Percentiles rank a stretch among this genome's conserved stretches.
These are phyloP conservation scores for Cicer judaicum DNA, from an alignment of 306 rosid species.

Conservation along the genomic window DNA sequence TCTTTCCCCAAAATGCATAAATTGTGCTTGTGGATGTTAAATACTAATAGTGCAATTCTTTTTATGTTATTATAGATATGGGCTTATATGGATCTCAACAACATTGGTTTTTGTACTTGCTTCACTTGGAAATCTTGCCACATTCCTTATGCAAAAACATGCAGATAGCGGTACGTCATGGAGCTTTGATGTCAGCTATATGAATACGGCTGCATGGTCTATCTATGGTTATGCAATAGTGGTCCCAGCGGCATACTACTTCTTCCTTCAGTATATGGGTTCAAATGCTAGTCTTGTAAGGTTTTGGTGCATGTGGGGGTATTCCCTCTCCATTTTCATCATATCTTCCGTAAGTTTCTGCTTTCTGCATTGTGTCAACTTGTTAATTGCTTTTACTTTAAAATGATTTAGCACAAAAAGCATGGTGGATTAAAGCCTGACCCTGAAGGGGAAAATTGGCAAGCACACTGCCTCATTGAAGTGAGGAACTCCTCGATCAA, in stretches of 20 bases:
- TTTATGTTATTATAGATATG: slow-evolving; percentile 63
- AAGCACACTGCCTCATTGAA: slow-evolving; percentile 24
- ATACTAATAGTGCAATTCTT: slow-evolving; percentile 38
- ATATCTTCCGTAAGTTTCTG: slow-evolving; percentile 77
- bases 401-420: slow-evolving; percentile 9
- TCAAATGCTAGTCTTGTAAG: slow-evolving; percentile 72
- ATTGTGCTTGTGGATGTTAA: slow-evolving; percentile 32
- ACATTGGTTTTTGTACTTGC: slow-evolving; percentile 90
- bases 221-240: slow-evolving; percentile 81
- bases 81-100: slow-evolving; percentile 92
- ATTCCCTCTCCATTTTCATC: slow-evolving; percentile 87
- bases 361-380: slow-evolving; percentile 26
- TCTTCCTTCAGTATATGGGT: slow-evolving; percentile 86
- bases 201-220: slow-evolving; percentile 77
- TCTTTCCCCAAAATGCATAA: slow-evolving; percentile 34
- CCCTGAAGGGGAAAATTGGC: slow-evolving; percentile 19
- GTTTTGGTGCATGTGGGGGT: slow-evolving; percentile 99
- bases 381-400: slow-evolving; percentile 1
- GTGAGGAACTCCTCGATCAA: slow-evolving; percentile 35
- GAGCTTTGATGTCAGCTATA: slow-evolving; percentile 84
- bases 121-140: slow-evolving; percentile 89
- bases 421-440: slow-evolving; percentile 13
- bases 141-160: slow-evolving; percentile 80
- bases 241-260: slow-evolving; percentile 88
- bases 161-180: slow-evolving; percentile 60